phyloP scores from a whole-genome alignment of 192 early-diverging fungal species.

The Coemansia sp. region DNA sequence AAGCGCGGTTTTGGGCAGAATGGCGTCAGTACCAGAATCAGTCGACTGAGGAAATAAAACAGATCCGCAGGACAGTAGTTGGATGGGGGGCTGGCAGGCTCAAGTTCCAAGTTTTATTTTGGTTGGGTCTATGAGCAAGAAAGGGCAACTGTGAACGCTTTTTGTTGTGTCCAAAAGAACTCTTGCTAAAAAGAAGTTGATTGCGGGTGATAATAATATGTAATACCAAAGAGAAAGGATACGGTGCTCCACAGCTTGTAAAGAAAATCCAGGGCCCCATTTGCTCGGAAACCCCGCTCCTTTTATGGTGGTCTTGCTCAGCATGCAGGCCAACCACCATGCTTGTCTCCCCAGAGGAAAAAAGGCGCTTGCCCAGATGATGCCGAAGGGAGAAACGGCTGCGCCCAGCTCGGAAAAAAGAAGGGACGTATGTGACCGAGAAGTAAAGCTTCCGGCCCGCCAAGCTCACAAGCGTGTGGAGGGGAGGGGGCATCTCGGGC shows the following conservation, averaged over 20 bases:
- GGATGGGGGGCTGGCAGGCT: background rate
- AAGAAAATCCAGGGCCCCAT: background rate
- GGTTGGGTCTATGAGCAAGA: slow-evolving; percentile 13
- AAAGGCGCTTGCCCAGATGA: background rate
- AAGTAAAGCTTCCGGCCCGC: slow-evolving; percentile 10
- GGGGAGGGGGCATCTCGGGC: slow-evolving; percentile 8
- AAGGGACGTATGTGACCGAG: slow-evolving; percentile 3
- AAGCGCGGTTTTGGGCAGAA: slow-evolving; percentile 3
- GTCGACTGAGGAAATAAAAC: slow-evolving; percentile 1
- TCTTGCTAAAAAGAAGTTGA: background rate
- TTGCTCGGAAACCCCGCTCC: background rate
- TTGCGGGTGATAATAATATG: slow-evolving; percentile 1
- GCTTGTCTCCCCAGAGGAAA: background rate
- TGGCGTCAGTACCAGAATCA: slow-evolving; percentile 12
- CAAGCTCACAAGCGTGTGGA: background rate
- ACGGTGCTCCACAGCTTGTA: background rate
- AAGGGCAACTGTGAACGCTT: slow-evolving; percentile 1
- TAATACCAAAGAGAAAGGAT: slow-evolving; percentile 5
- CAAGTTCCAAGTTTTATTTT: background rate
- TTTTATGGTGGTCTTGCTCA: slow-evolving; percentile 3
- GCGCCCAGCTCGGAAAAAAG: slow-evolving; percentile 3
- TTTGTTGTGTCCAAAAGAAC: background rate
- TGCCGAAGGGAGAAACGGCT: background rate
- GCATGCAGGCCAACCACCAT: background rate
- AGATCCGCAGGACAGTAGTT: slow-evolving; percentile 1